Evolutionary conservation across 345 rosid genomes (phyloP).

Genomic region (Trapa bicornis): DNA sequence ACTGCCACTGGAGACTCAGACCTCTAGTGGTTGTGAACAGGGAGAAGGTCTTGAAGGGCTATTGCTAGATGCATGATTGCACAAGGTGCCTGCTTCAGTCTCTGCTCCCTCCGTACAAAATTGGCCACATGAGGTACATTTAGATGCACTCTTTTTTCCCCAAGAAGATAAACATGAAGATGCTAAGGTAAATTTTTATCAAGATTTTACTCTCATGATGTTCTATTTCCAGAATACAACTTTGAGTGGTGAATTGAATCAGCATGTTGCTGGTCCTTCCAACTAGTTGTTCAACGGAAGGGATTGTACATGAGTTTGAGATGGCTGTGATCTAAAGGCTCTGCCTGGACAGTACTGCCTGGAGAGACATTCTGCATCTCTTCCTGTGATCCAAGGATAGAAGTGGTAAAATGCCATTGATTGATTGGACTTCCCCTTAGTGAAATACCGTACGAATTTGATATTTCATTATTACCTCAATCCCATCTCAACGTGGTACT

Average conservation of each 20-base stretch:
- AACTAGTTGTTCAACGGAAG: background rate
- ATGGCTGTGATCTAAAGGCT: constrained; percentile 44
- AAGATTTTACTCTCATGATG: background rate
- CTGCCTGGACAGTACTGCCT: constrained; percentile 22
- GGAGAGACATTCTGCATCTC: constrained; percentile 46
- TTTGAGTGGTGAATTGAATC: background rate
- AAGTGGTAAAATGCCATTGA: constrained; percentile 65
- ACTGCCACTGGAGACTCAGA: background rate
- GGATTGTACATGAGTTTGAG: constrained; percentile 24
- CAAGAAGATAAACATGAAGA: background rate
- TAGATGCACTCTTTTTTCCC: background rate
- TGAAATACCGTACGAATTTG: no score
- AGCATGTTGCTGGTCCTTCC: background rate
- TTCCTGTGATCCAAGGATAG: constrained; percentile 80
- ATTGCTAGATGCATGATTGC: background rate
- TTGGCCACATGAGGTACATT: background rate
- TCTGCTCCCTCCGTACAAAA: background rate
- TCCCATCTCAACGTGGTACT: no score
- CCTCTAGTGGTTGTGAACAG: background rate
- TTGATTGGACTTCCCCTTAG: constrained; percentile 28
- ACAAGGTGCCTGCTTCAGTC: background rate
- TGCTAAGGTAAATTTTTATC: background rate
- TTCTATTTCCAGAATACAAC: background rate
- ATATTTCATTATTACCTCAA: no score
- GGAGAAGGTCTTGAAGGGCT: background rate